Conservation (phyloP, 2,329 filamentous ascomycete genomes). For the Elsinoe arachidis region DNA sequence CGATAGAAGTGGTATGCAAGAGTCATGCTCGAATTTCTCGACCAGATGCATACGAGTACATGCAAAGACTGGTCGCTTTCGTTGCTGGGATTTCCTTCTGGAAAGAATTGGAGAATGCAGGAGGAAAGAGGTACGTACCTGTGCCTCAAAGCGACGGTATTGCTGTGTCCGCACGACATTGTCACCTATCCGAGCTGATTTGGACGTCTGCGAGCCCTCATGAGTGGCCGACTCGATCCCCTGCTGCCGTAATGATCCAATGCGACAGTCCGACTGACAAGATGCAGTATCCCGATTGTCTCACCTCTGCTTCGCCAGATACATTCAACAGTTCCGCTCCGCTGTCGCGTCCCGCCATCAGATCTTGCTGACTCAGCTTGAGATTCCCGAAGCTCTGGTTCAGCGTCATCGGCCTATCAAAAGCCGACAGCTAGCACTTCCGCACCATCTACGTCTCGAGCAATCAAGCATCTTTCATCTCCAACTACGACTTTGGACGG, state of each 20-base stretch:
- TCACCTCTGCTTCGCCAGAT: neutral
- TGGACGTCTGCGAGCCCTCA: neutral
- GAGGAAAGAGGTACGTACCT: constrained; percentile 3
- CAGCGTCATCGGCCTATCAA: constrained; percentile 6
- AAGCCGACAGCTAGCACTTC: constrained; percentile 4
- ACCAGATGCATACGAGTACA: neutral
- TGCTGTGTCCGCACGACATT: constrained; percentile 1
- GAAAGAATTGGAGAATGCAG: neutral
- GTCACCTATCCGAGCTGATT: neutral
- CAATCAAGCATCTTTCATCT: neutral
- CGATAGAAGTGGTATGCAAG: neutral
- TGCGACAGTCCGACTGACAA: neutral
- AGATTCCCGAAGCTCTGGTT: neutral
- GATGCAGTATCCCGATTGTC: constrained; percentile 5
- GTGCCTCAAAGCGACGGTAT: constrained; percentile 1
- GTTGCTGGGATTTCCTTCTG: no score
- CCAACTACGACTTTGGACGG: neutral
- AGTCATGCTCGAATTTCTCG: neutral
- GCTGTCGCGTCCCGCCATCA: neutral
- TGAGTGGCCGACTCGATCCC: neutral
- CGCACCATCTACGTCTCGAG: neutral
- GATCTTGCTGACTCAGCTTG: neutral
- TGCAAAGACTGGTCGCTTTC: no score
- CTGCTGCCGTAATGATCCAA: neutral
- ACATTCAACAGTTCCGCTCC: constrained; percentile 1